Percentiles rank a stretch among this genome's conserved stretches.
Evolutionary conservation across 345 rosid species (phyloP).

Genomic region (Cardiospermum halicacabum): DNA sequence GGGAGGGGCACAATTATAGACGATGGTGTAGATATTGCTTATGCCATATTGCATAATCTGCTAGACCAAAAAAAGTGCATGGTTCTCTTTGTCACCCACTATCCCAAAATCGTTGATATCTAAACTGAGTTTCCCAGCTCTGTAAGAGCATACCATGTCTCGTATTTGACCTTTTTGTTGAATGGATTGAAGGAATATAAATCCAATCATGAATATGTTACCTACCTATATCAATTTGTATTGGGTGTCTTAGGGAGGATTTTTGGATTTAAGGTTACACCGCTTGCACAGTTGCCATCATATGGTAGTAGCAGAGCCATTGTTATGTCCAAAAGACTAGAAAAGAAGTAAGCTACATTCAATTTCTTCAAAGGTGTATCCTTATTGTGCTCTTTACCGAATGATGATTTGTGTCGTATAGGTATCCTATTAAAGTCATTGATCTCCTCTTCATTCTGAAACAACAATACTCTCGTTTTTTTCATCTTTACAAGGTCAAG

Average conservation of each 20-base stretch:
- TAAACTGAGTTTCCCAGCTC: constrained; percentile 45
- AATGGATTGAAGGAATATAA: constrained; percentile 12
- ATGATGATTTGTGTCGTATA: constrained; percentile 37
- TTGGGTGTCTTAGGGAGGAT: constrained; percentile 77
- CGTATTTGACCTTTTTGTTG: constrained; percentile 57
- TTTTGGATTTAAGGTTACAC: constrained; percentile 88
- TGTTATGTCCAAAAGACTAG: constrained; percentile 67
- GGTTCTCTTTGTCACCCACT: constrained; percentile 93
- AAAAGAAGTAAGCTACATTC: constrained; percentile 43
- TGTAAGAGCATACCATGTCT: constrained; percentile 78
- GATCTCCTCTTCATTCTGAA: constrained; percentile 55
- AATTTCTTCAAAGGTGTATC: constrained; percentile 43
- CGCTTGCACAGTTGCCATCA: constrained; percentile 88
- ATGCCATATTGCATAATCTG: constrained; percentile 78
- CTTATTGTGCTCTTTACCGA: constrained; percentile 52
- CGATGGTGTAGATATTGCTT: constrained; percentile 91
- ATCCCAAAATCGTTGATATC: constrained; percentile 73
- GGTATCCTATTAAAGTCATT: constrained; percentile 34
- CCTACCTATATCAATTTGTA: constrained; percentile 83
- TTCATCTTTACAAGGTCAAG: constrained; percentile 83
- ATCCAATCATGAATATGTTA: constrained; percentile 56
- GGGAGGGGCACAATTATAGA: constrained; percentile 96
- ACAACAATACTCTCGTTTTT: constrained; percentile 93
- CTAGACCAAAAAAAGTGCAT: constrained; percentile 60
- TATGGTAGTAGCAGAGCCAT: constrained; percentile 60